Evolutionary conservation across 768 basidiomycete genomes (phyloP).

Genomic region (Jaapia argillacea): DNA sequence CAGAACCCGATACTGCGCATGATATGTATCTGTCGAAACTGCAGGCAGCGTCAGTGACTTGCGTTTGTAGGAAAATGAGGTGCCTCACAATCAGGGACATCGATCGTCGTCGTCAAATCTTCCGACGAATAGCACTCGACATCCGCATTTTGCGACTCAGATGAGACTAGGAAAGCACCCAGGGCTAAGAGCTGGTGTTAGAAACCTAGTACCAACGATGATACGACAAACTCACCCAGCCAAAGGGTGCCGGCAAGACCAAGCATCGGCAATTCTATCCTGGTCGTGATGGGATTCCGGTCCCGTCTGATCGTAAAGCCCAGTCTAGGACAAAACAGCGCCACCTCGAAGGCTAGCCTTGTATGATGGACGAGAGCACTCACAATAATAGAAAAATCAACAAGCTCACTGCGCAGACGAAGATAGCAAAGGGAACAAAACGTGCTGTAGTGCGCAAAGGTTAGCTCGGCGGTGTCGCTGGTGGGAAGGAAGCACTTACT

Average conservation of each 20-base stretch:
- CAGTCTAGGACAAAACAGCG: constrained; percentile 30
- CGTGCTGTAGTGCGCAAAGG: constrained; percentile 47
- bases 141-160: constrained; percentile 69
- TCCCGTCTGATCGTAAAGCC: constrained; percentile 52
- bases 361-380: constrained; percentile 16
- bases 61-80: background rate
- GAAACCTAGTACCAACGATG: too few relatives aligned
- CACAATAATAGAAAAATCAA: constrained; percentile 61
- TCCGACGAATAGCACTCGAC: constrained; percentile 70
- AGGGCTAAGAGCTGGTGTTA: too few relatives aligned
- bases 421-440: constrained; percentile 81
- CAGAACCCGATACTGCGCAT: constrained; percentile 81
- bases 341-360: too few relatives aligned
- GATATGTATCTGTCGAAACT: constrained; percentile 83
- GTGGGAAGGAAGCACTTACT: constrained; percentile 39
- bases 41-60: constrained; percentile 1
- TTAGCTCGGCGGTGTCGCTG: background rate
- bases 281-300: constrained; percentile 71
- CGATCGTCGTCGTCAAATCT: constrained; percentile 40
- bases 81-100: constrained; percentile 56
- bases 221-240: too few relatives aligned
- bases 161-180: constrained; percentile 60
- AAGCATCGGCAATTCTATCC: constrained; percentile 63
- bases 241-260: constrained; percentile 69
- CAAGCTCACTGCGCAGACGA: constrained; percentile 64